Base-by-base conservation (phyloP, 352 stramenopile species). In the Phytophthora vignae region DNA sequence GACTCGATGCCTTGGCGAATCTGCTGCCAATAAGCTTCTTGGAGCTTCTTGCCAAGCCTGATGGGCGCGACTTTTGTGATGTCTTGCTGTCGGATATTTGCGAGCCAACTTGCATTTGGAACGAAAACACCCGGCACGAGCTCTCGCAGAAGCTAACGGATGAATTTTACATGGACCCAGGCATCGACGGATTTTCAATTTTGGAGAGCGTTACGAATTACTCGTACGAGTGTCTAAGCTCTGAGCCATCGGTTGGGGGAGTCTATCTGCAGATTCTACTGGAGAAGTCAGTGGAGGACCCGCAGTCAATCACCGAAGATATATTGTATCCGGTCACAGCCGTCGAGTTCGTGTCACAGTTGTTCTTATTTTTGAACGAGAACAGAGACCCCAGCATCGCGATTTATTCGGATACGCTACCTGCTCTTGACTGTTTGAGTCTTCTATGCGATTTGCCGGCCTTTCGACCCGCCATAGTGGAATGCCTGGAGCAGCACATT, bases 161-260 rank as follows among this genome's bases (percentile, higher is more conserved):
- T 69, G 88, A 94, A 21, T 90, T 92, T 67, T 94, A 84, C 52
- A 88, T 75, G 11, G 78, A 91, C 60, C 64, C 49, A 17, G 79
- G 62, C 62, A 81, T 71, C 14, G 79, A 93, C 36, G 83, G 83
- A 29, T 50, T 93, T 42, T 87, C 82, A 0, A 88, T 94, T 57
- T 50, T 95, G 60, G 88, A 95, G 59, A 91, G 69, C 54, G 78
- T 85, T 4, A 83, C 78, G 1, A 91, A 81, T 61, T 85, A 95
- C 71, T 92, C 93, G 82, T 95, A 95, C 62, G 86, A 94, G 71
- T 92, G 86, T 58, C 56, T 95, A 11, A 90, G 88, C 46, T 74
- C 77, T 7, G 86, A 95, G 27, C 86, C 88, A 10, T 79, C 81
- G 27, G 78, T 94, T 49, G 86, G 85, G 36, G 86, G 85, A 9